Base-by-base conservation (phyloP, 306 rosid genomes). In the Glycyrrhiza uralensis region DNA sequence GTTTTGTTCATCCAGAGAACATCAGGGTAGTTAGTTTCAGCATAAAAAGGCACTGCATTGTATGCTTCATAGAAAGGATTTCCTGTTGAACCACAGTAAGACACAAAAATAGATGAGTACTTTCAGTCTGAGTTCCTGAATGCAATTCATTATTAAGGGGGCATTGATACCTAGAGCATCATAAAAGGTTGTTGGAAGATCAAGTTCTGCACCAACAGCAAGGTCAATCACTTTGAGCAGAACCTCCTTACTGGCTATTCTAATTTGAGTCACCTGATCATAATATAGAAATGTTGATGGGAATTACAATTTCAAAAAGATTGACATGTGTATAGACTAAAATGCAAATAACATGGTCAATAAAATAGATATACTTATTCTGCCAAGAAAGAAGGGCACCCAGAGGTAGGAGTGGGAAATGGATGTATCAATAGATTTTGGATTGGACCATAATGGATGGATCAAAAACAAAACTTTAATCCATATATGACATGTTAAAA, bases 261-360 rank as follows among this genome's bases (percentile, higher is more conserved):
- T 89, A 76, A 93, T 77, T 81, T 91, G 98, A 82, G 89, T 79
- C 75, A 91, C 98, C 98, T 90, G 85, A 73, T 74, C 58, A 84
- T 58, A 51, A 71, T 4, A 66, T 46, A 69, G 4, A 80, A 66
- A 66, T 71, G 54, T 22, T 15, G 26, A 42, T 6, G 79, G 18
- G 23, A 74, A 22, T 50, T 58, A 59, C 23, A 66, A 50, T 28
- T 66, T 41, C 44, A 47, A 71, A 82, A 39, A 78, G 55, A 23
- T 44, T 51, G 75, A 57, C 17, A 24, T 10, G 3, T 33, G 23
- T 20, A 10, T 11, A 61, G 60, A 14, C 55, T 5, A 69, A 17
- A 51, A 59, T 39, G 54, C 10, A 46, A 19, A 73, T 47, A 30
- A 59, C 62, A 58, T 56, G 62, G 20, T 63, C 56, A 69, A 45